Percentiles rank a stretch among this genome's conserved stretches.
phyloP scores from a whole-genome alignment of 345 rosid species.

The Eucalyptus polybractea region DNA sequence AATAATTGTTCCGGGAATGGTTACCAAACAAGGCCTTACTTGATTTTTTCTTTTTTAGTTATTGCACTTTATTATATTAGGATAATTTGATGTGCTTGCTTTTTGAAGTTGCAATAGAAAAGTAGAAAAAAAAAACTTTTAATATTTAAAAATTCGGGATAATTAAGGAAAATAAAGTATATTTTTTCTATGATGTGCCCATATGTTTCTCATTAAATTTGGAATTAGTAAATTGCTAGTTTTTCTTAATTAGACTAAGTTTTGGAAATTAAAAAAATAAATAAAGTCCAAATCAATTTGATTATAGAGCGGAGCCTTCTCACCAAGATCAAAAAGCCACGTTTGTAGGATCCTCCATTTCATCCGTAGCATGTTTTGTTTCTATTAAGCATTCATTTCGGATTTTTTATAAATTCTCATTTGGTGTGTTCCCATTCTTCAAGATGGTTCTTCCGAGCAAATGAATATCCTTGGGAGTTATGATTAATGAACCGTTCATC shows the following conservation, averaged over 20 bases:
- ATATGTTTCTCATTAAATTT: neutral
- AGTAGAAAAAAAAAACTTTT: neutral
- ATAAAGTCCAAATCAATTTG: neutral
- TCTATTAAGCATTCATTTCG: neutral
- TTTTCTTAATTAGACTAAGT: neutral
- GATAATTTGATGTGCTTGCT: neutral
- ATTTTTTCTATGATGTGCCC: too few relatives aligned
- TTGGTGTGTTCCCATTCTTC: neutral
- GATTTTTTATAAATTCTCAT: neutral
- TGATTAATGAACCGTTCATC: neutral
- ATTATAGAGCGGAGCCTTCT: too few relatives aligned
- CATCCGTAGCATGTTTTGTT: neutral
- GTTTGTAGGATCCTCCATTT: neutral
- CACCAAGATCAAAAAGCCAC: neutral
- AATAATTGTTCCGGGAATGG: rapidly evolving
- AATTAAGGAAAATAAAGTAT: neutral
- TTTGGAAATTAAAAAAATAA: neutral
- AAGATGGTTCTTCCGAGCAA: neutral
- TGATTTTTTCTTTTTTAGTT: neutral
- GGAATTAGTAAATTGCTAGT: neutral
- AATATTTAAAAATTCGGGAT: neutral
- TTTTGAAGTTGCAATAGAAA: neutral
- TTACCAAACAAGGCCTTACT: neutral
- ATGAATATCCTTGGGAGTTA: neutral
- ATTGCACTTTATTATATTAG: neutral